These are phyloP conservation scores for Oldenlandia corymbosa DNA, from an alignment of 257 asterid genomes.

Conservation along the genomic window DNA sequence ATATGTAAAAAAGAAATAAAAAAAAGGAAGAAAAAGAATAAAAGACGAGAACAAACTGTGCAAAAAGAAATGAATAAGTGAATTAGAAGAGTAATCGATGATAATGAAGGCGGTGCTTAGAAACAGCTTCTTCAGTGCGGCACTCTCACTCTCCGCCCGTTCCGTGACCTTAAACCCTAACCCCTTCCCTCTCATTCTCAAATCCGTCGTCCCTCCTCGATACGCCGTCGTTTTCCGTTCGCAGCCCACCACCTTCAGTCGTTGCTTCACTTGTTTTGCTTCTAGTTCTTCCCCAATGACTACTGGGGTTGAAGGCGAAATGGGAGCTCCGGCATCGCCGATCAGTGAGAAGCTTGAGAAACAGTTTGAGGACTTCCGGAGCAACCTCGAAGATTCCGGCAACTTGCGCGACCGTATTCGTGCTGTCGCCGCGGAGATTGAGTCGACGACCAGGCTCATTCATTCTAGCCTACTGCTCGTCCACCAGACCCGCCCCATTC, in stretches of 20 bases:
- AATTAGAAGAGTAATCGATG: no score
- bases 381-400: slow-evolving; percentile 61
- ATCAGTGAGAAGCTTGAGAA: slow-evolving; percentile 45
- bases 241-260: not conserved
- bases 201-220: not conserved
- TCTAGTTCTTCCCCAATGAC: slow-evolving; percentile 26
- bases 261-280: slow-evolving; percentile 14
- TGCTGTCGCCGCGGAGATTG: slow-evolving; percentile 63
- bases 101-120: slow-evolving; percentile 23
- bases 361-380: slow-evolving; percentile 71
- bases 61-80: no score
- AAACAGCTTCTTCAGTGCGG: slow-evolving; percentile 9
- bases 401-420: slow-evolving; percentile 74
- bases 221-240: slow-evolving; percentile 5
- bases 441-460: slow-evolving; percentile 54
- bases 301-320: slow-evolving; percentile 31
- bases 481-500: slow-evolving; percentile 15
- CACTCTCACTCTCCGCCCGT: slow-evolving; percentile 13
- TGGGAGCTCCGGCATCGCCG: slow-evolving; percentile 36
- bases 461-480: slow-evolving; percentile 11
- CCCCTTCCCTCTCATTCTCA: not conserved
- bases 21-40: no score
- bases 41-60: no score
- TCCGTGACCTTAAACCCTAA: slow-evolving; percentile 30
- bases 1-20: no score